Percentiles rank a stretch among this genome's conserved stretches.
Conservation (phyloP, 2,329 filamentous ascomycete species). For the Sarocladiaceae sp. region DNA sequence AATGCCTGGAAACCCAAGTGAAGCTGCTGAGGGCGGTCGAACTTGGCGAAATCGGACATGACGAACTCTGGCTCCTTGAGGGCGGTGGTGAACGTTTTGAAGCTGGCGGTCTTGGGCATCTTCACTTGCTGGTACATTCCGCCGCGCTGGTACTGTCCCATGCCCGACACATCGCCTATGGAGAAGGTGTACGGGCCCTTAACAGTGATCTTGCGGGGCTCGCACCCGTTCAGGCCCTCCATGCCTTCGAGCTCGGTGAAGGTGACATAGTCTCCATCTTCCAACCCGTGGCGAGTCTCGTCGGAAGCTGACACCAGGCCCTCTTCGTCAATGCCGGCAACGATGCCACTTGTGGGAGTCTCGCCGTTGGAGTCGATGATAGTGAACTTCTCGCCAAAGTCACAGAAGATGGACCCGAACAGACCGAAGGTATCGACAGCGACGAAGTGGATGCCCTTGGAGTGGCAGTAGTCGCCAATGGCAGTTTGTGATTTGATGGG, state of each 20-base stretch:
- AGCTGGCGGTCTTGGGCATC: constrained; percentile 92
- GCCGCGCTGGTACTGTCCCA: constrained; percentile 82
- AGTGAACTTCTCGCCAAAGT: constrained; percentile 92
- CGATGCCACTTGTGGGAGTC: constrained; percentile 77
- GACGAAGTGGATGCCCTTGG: constrained; percentile 86
- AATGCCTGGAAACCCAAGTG: constrained; percentile 91
- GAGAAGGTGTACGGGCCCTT: constrained; percentile 97
- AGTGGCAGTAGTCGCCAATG: constrained; percentile 89
- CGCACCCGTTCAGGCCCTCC: constrained; percentile 76
- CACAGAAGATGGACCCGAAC: constrained; percentile 93
- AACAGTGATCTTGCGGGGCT: constrained; percentile 84
- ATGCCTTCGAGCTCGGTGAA: constrained; percentile 92
- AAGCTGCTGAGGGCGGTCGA: constrained; percentile 86
- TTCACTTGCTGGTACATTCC: constrained; percentile 95
- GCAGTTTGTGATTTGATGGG: constrained; percentile 72
- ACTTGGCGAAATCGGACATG: constrained; percentile 95
- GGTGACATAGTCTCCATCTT: constrained; percentile 94
- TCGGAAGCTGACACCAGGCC: constrained; percentile 89
- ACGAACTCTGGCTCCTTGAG: constrained; percentile 84
- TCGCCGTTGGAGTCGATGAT: constrained; percentile 88
- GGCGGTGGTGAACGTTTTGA: constrained; percentile 72
- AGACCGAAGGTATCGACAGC: constrained; percentile 86
- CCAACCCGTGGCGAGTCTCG: constrained; percentile 88
- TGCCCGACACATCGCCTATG: constrained; percentile 82
- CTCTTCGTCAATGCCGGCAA: constrained; percentile 83